These are phyloP conservation scores for Candida boidinii DNA, from an alignment of 805 yeast species.

Conservation along the genomic window DNA sequence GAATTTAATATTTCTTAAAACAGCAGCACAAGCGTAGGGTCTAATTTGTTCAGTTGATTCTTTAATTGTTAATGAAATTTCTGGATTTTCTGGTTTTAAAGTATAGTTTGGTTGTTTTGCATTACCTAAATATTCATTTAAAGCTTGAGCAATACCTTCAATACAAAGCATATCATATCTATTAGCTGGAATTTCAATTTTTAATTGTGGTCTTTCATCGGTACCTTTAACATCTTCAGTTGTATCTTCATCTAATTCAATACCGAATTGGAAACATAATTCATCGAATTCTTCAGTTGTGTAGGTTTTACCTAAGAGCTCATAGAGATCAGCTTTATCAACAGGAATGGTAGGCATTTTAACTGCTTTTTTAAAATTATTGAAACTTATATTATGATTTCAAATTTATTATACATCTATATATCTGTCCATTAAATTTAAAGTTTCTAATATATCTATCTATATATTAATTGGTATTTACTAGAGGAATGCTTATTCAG, in stretches of 20 bases:
- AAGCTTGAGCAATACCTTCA: slow-evolving; percentile 94
- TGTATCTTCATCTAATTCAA: slow-evolving; percentile 96
- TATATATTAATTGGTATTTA: not conserved
- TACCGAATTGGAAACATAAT: slow-evolving; percentile 94
- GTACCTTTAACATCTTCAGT: slow-evolving; percentile 61
- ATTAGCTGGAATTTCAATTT: slow-evolving; percentile 96
- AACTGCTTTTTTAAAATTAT: no score
- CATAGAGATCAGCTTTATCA: slow-evolving; percentile 86
- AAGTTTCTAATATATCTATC: not conserved
- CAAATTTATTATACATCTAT: not conserved
- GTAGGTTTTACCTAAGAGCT: slow-evolving; percentile 58
- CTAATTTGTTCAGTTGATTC: slow-evolving; percentile 67
- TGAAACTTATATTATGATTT: no score
- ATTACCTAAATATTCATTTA: slow-evolving; percentile 82
- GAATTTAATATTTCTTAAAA: slow-evolving; percentile 75
- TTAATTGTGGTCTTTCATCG: slow-evolving; percentile 93
- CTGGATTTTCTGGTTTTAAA: slow-evolving; percentile 53
- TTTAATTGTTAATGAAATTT: slow-evolving; percentile 59
- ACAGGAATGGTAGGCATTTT: slow-evolving; percentile 95
- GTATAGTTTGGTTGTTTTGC: slow-evolving; percentile 56
- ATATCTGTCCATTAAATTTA: not conserved
- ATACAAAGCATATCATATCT: slow-evolving; percentile 97
- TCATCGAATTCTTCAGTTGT: slow-evolving; percentile 93
- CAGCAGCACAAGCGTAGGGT: slow-evolving; percentile 94
- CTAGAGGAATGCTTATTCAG: no score